These are phyloP conservation scores for Phylloporus arenicola DNA, from an alignment of 768 basidiomycete species.

Conservation along the genomic window DNA sequence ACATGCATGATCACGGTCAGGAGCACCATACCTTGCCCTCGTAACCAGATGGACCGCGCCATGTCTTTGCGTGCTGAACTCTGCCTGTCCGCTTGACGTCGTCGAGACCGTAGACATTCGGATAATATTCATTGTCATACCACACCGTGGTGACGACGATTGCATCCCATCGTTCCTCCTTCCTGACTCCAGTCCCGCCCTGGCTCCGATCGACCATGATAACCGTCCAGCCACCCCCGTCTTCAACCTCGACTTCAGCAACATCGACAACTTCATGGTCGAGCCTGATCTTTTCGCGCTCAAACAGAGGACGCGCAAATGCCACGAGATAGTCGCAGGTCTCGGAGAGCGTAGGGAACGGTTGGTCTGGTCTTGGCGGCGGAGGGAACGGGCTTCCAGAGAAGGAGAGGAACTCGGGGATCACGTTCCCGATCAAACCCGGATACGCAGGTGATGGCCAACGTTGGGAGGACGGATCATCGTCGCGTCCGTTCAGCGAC, in stretches of 20 bases:
- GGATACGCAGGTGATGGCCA: slow-evolving; percentile 49
- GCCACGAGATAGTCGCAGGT: slow-evolving; percentile 24
- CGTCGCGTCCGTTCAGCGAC: background rate
- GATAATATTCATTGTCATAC: slow-evolving; percentile 44
- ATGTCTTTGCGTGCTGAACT: slow-evolving; percentile 40
- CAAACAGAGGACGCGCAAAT: slow-evolving; percentile 23
- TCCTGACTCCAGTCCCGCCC: slow-evolving; percentile 14
- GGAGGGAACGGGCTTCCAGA: slow-evolving; percentile 27
- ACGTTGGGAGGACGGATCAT: slow-evolving; percentile 3
- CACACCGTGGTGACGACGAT: slow-evolving; percentile 44
- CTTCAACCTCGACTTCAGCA: slow-evolving; percentile 28
- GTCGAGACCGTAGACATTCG: slow-evolving; percentile 39
- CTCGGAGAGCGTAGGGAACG: slow-evolving; percentile 27
- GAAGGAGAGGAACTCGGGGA: slow-evolving; percentile 37
- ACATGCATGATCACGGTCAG: background rate
- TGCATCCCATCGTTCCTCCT: slow-evolving; percentile 43
- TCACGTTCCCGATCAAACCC: slow-evolving; percentile 45
- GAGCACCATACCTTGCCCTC: slow-evolving; percentile 27
- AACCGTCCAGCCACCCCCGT: slow-evolving; percentile 37
- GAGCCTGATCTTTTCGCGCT: slow-evolving; percentile 34
- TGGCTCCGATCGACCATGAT: slow-evolving; percentile 33
- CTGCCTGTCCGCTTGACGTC: slow-evolving; percentile 30
- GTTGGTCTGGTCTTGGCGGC: slow-evolving; percentile 20
- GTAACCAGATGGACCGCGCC: slow-evolving; percentile 36
- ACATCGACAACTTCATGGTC: slow-evolving; percentile 37